Conservation (phyloP, 208 protist species). For the Trypanosoma melophagium region DNA sequence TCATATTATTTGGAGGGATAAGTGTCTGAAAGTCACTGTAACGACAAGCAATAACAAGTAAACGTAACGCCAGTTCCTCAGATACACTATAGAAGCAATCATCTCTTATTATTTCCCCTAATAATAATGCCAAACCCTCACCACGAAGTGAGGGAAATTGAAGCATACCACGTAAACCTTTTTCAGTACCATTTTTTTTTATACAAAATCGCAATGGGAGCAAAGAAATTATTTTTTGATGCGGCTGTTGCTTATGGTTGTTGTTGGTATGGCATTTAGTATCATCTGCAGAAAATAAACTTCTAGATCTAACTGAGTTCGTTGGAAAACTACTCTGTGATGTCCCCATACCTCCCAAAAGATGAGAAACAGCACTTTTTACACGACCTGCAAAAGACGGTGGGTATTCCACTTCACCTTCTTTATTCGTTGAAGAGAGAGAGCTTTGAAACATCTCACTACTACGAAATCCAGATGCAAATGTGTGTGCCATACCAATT, state of each 20-base stretch:
- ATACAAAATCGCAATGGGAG: too few species aligned
- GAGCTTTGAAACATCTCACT: constrained; percentile 31
- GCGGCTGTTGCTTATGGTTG: too few species aligned
- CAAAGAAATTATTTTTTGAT: too few species aligned
- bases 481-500: constrained; percentile 45
- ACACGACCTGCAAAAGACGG: not conserved
- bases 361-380: not conserved
- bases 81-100: not conserved
- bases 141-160: constrained; percentile 19
- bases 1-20: not conserved
- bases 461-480: constrained; percentile 37
- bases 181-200: too few species aligned
- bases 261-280: too few species aligned
- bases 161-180: not conserved
- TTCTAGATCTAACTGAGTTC: too few species aligned
- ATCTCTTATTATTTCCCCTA: constrained; percentile 5
- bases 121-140: constrained; percentile 9
- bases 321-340: too few species aligned
- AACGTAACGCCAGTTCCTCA: constrained; percentile 12
- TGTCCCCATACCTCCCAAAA: not conserved
- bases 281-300: too few species aligned
- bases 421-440: not conserved
- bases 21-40: constrained; percentile 17
- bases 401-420: not conserved
- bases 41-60: constrained; percentile 25